phyloP scores from a whole-genome alignment of 768 basidiomycete genomes.

The Gymnopilus dilepis region DNA sequence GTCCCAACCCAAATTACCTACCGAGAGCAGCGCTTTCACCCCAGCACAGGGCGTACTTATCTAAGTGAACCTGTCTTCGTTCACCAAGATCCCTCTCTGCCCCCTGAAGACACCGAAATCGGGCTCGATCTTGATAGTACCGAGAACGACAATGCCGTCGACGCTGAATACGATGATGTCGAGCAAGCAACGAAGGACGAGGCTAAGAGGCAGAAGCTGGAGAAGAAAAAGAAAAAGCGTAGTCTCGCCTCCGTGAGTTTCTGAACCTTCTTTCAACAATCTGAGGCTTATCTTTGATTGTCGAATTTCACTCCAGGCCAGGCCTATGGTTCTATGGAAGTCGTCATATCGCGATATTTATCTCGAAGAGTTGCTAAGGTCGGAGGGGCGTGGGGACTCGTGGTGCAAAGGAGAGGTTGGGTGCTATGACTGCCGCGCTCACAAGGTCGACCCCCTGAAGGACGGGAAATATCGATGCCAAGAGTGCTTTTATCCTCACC shows the following conservation, averaged over 20 bases:
- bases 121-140: not conserved
- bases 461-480: not conserved
- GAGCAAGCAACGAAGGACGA: no score
- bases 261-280: no score
- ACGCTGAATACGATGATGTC: not conserved
- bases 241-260: not conserved
- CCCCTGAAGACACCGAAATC: not conserved
- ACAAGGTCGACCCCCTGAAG: not conserved
- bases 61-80: not conserved
- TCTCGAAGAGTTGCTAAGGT: conserved; percentile 10
- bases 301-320: not conserved
- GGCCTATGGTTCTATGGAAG: conserved; percentile 11
- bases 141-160: not conserved
- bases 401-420: not conserved
- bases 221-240: not conserved
- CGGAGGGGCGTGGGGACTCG: conserved; percentile 10
- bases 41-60: not conserved
- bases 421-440: not conserved
- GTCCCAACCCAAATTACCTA: not conserved
- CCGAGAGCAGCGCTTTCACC: not conserved
- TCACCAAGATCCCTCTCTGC: not conserved
- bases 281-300: not conserved
- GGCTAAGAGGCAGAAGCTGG: not conserved
- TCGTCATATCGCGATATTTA: conserved; percentile 2
- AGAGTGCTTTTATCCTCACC: conserved; percentile 10